Base-by-base conservation (phyloP, 257 asterid species). In the Nemophila menziesii region DNA sequence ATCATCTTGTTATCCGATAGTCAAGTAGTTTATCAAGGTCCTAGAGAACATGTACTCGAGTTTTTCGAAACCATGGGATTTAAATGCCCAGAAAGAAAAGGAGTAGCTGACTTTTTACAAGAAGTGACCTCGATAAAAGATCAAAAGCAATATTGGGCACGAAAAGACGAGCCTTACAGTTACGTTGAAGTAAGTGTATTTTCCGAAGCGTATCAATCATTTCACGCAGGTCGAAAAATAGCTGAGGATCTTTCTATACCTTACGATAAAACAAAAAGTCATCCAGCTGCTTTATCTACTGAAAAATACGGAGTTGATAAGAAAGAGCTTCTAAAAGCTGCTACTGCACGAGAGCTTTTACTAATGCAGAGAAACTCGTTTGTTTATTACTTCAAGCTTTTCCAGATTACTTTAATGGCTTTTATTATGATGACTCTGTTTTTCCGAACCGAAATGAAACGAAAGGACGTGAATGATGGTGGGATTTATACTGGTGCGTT, bases 401-500 rank as follows among this genome's bases (percentile, higher is more conserved):
- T 69, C 52, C 86, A 87, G 95, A 85, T 87, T 44, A 52, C 72
- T 54, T 27, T 78, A 40, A 60, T 72, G 61, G 69, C 84, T 43
- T 51, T 72, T 51, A 67, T 87, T 44, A 67, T 76, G 67, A 80
- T 68, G 86, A 87, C 95, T 40, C 80, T 84, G 60, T 89, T 89
- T 54, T 74, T 89, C 47, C 89, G 92, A 55, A 78, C 93, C 12
- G 61, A 89, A 19, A 65, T 84, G 75, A 80, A 66, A 57, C 90
- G 51, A 15, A 61, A 71, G 45, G 67, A 70, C 16, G 65, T 72
- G 39, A 72, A 64, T 4, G 93, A 89, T 63, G 97, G 93, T 46
- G 92, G 82, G 49, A 46, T 80, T 40, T 78, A 67, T 57, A 74
- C 83, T 19, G 97, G 97, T 10, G 97, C 93, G 33, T 77, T 89